A percentile compares a stretch with the other conserved stretches of the same genome.
phyloP scores from a whole-genome alignment of 148 eudicot species.

The Vaccinium corymbosum region DNA sequence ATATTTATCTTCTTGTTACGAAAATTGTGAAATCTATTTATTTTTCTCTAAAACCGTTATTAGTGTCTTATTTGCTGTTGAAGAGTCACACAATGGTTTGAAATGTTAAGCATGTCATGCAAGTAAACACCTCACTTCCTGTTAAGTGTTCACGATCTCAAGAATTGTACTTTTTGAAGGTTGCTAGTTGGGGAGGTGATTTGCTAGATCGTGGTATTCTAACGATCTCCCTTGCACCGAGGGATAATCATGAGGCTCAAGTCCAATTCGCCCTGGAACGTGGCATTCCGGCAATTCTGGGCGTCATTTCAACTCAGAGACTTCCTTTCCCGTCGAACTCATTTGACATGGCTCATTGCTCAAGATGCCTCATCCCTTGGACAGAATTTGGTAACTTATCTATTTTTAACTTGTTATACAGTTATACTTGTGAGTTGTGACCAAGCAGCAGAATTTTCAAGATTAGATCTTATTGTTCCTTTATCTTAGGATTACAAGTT shows the following conservation, averaged over 20 bases:
- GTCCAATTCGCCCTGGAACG: constrained; percentile 94
- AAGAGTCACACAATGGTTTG: background rate
- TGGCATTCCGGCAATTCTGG: constrained; percentile 86
- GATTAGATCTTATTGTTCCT: background rate
- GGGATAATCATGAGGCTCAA: constrained; percentile 95
- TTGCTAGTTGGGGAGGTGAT: constrained; percentile 98
- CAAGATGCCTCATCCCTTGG: constrained; percentile 95
- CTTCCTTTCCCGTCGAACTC: constrained; percentile 94
- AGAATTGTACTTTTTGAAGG: constrained; percentile 33
- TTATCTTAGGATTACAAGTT: background rate
- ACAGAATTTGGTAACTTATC: constrained; percentile 69
- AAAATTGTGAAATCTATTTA: background rate
- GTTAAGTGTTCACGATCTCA: background rate
- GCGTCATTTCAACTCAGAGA: constrained; percentile 73
- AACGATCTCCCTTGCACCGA: constrained; percentile 83
- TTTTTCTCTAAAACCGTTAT: background rate
- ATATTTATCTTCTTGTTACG: background rate
- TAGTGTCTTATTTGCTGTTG: background rate
- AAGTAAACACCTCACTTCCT: background rate
- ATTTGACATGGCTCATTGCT: constrained; percentile 97
- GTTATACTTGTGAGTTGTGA: background rate
- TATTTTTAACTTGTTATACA: background rate
- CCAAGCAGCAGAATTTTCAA: background rate
- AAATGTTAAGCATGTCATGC: background rate
- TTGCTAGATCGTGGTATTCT: constrained; percentile 75